These are phyloP conservation scores for Trichoderma asperelloides DNA, from an alignment of 495 filamentous ascomycete species.

Conservation along the genomic window DNA sequence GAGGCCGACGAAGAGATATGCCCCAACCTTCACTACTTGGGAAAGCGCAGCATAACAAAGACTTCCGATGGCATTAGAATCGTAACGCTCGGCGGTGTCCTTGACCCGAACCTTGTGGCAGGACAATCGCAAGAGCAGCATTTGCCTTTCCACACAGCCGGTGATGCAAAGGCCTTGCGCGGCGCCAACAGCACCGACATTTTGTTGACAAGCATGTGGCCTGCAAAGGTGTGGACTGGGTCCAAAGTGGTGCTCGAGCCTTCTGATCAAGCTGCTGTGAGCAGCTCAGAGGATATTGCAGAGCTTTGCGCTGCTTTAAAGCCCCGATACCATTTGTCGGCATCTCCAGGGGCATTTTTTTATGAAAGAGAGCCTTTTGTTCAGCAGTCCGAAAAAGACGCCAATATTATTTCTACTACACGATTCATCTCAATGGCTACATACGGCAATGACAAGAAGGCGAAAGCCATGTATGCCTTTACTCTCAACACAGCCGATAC, in stretches of 20 bases:
- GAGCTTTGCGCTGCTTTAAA: slow-evolving; percentile 68
- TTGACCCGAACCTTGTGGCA: slow-evolving; percentile 43
- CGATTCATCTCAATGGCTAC: slow-evolving; percentile 82
- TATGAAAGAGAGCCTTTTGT: slow-evolving; percentile 93
- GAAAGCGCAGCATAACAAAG: slow-evolving; percentile 74
- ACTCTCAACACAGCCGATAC: slow-evolving; percentile 54
- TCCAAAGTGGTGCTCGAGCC: slow-evolving; percentile 24
- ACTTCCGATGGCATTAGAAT: slow-evolving; percentile 85
- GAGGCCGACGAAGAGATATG: slow-evolving; percentile 69
- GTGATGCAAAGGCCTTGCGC: slow-evolving; percentile 65
- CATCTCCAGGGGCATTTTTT: slow-evolving; percentile 52
- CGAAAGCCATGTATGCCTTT: slow-evolving; percentile 90
- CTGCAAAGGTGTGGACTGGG: slow-evolving; percentile 53
- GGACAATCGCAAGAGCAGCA: slow-evolving; percentile 53
- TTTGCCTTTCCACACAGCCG: slow-evolving; percentile 58
- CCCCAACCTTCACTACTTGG: slow-evolving; percentile 77
- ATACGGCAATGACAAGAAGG: slow-evolving; percentile 60
- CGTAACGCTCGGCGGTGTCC: slow-evolving; percentile 64
- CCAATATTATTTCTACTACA: slow-evolving; percentile 50
- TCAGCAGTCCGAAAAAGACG: slow-evolving; percentile 34
- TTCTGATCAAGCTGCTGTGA: slow-evolving; percentile 41
- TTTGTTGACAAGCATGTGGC: slow-evolving; percentile 80
- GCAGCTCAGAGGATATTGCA: slow-evolving; percentile 45
- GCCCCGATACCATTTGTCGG: slow-evolving; percentile 81
- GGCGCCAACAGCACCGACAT: slow-evolving; percentile 75